phyloP scores from a whole-genome alignment of 257 asterid species.

The Coffea canephora region DNA sequence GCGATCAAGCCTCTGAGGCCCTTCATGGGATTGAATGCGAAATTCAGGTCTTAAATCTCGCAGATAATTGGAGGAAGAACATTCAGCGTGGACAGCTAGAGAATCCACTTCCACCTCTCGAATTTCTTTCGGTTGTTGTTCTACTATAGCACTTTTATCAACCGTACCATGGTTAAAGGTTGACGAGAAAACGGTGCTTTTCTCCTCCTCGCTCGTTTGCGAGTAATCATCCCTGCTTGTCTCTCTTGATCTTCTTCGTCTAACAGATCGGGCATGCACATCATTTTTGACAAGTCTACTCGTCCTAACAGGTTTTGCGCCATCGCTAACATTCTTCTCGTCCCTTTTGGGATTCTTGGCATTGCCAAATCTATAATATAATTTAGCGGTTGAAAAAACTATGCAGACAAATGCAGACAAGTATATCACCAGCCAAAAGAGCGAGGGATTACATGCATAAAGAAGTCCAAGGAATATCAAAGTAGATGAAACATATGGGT shows the following conservation, averaged over 20 bases:
- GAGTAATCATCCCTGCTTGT: conserved; percentile 23
- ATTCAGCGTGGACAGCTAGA: conserved; percentile 9
- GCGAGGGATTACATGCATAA: conserved; percentile 41
- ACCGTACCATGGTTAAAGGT: conserved; percentile 21
- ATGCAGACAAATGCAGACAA: conserved; percentile 35
- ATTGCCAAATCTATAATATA: conserved; percentile 19
- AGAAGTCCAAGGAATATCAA: conserved; percentile 36
- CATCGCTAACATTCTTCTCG: conserved; percentile 16
- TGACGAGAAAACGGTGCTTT: conserved; percentile 31
- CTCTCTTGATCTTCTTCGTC: conserved; percentile 53
- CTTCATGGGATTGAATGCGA: background rate
- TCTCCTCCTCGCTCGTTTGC: conserved; percentile 39
- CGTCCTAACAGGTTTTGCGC: conserved; percentile 1
- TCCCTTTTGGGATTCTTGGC: conserved; percentile 8
- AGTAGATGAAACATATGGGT: conserved; percentile 47
- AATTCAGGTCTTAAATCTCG: conserved; percentile 5
- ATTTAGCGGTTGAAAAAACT: conserved; percentile 24
- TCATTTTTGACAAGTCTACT: conserved; percentile 15
- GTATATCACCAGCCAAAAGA: conserved; percentile 57
- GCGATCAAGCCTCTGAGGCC: conserved; percentile 5
- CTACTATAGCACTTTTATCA: conserved; percentile 41
- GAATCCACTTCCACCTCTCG: conserved; percentile 45
- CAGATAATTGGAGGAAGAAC: conserved; percentile 14
- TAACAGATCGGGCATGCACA: conserved; percentile 61
- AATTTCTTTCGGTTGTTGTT: conserved; percentile 54